Evolutionary conservation across 495 filamentous ascomycete genomes (phyloP).

Genomic region (Penicillium samsonianum): DNA sequence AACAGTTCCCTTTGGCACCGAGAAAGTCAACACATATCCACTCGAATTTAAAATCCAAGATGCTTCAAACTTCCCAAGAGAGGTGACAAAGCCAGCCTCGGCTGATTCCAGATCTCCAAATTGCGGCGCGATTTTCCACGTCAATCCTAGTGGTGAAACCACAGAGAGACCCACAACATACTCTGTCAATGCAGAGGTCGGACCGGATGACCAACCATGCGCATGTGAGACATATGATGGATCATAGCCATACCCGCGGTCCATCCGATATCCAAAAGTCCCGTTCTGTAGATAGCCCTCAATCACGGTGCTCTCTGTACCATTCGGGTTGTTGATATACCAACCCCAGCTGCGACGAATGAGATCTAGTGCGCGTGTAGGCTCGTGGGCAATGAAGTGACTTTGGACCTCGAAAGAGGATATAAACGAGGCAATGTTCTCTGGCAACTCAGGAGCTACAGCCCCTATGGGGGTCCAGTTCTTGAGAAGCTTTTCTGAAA

Average conservation of each 20-base stretch:
- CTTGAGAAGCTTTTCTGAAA: conserved; percentile 48
- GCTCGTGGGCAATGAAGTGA: conserved; percentile 50
- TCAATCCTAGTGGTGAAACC: conserved; percentile 46
- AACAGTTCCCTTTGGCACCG: conserved; percentile 48
- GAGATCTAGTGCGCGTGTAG: conserved; percentile 54
- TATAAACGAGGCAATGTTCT: conserved; percentile 62
- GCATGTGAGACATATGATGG: conserved; percentile 51
- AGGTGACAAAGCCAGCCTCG: conserved; percentile 57
- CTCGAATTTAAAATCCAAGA: conserved; percentile 34
- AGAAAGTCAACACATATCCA: conserved; percentile 37
- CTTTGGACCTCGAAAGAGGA: conserved; percentile 62
- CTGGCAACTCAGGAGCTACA: conserved; percentile 57
- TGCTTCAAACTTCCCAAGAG: conserved; percentile 53
- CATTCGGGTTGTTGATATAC: conserved; percentile 60
- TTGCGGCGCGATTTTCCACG: conserved; percentile 53
- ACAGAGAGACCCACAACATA: conserved; percentile 57
- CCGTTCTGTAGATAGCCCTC: conserved; percentile 61
- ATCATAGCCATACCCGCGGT: conserved; percentile 39
- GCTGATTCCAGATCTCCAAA: conserved; percentile 53
- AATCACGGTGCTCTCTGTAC: conserved; percentile 61
- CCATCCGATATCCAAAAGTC: conserved; percentile 56
- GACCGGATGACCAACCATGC: conserved; percentile 63
- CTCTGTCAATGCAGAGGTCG: conserved; percentile 55
- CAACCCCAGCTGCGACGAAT: conserved; percentile 61
- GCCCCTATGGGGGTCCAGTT: conserved; percentile 63